phyloP scores from a whole-genome alignment of 1,284 basidiomycete genomes.

The Ceratobasidium sp. region DNA sequence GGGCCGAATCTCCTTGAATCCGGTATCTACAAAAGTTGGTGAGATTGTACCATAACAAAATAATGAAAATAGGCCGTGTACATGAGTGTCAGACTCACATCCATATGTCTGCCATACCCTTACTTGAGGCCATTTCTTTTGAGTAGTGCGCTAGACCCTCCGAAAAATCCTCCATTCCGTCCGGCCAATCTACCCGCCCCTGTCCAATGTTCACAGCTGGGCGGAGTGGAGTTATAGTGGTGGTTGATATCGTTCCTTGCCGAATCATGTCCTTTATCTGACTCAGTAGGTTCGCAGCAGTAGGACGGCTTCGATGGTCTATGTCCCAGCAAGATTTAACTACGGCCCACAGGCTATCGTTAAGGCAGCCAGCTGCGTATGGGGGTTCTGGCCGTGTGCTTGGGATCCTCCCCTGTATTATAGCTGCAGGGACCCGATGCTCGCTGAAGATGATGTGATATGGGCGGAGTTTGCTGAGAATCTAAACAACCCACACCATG shows the following conservation, averaged over 20 bases:
- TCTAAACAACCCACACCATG: background rate
- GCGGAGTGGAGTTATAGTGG: constrained; percentile 7
- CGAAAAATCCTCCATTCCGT: background rate
- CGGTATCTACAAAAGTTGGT: background rate
- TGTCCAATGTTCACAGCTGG: background rate
- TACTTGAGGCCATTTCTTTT: background rate
- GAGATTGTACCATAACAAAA: no score
- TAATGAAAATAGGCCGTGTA: background rate
- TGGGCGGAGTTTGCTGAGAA: constrained; percentile 19
- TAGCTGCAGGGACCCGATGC: background rate
- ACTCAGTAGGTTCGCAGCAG: background rate
- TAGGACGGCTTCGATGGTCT: constrained; percentile 2
- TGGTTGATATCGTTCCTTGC: constrained; percentile 1
- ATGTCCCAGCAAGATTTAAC: constrained; percentile 19
- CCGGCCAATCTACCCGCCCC: background rate
- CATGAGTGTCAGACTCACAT: background rate
- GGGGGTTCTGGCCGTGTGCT: constrained; percentile 26
- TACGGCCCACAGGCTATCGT: constrained; percentile 23
- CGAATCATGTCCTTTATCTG: constrained; percentile 10
- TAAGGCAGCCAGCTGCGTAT: constrained; percentile 31
- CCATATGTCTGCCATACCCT: constrained; percentile 4
- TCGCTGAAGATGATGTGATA: constrained; percentile 31
- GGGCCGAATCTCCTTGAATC: background rate
- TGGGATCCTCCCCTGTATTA: background rate
- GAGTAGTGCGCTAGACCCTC: background rate